Base-by-base conservation (phyloP, 306 rosid species). In the Hylodesmum podocarpum region DNA sequence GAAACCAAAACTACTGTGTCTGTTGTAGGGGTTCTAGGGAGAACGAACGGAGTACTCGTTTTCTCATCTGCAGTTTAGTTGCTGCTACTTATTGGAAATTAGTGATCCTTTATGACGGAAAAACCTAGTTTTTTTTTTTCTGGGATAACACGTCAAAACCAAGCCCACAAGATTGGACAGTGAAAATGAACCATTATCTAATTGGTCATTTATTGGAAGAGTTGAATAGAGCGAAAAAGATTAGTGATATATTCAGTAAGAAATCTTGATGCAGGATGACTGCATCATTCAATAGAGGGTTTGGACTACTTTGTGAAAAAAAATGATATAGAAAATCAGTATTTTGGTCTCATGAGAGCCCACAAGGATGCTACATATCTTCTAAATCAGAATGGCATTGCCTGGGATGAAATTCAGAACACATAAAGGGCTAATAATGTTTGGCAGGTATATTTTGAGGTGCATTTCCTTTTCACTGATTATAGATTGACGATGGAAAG, bases 181-280 rank as follows among this genome's bases (percentile, higher is more conserved):
- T 66, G 47, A 14, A 62, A 61, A 84, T 79, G 83, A 72, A 84
- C 62, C 54, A 51, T 61, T 66, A 69, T 74, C 75, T 39, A 66
- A 79, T 81, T 70, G 79, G 73, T 67, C 67, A 68, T 28, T 63
- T 77, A 49, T 61, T 77, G 54, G 80, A 80, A 74, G 84, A 87
- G 81, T 74, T 82, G 74, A 76, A 73, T 43, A 67, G 79, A 66
- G 78, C 79, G 61, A 84, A 76, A 27, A 55, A 73, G 34, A 69
- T 39, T 24, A 68, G 83, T 67, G 59, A 24, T 63, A 58, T 72
- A 10, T 82, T 80, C 59, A 69, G 77, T 14, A 44, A 53, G 75
- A 72, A 75, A 81, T 78, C 82, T 72, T 86, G 86, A 86, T 49
- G 76, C n/a, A 54, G 73, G 84, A 83, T 86, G 43, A 76, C 53